Evolutionary conservation across 1,284 basidiomycete species (phyloP).

Genomic region (Entoloma clypeatum): DNA sequence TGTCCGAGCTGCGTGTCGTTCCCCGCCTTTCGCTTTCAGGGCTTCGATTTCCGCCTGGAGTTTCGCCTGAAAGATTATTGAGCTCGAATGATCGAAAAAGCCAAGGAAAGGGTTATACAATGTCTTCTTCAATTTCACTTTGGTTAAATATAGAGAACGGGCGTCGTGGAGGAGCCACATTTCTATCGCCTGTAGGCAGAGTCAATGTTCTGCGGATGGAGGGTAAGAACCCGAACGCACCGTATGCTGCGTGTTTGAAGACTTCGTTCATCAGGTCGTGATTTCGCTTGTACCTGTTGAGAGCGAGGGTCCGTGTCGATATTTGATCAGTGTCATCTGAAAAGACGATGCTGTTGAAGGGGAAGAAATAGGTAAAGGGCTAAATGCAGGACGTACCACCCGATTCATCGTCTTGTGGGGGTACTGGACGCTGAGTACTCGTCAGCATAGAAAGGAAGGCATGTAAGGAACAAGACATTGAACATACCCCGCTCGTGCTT

Average conservation of each 20-base stretch:
- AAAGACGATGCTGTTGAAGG: conserved; percentile 2
- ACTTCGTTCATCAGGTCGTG: conserved; percentile 81
- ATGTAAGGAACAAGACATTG: conserved; percentile 1
- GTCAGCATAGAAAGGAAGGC: conserved; percentile 5
- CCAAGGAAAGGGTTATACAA: conserved; percentile 37
- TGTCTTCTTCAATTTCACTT: conserved; percentile 54
- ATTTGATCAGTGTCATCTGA: conserved; percentile 68
- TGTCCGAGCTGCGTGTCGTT: conserved; percentile 28
- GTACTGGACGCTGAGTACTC: conserved; percentile 37
- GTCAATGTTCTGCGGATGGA: conserved; percentile 3
- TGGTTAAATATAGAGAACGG: conserved; percentile 62
- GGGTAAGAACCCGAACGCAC: conserved; percentile 33
- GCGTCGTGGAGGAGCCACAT: conserved; percentile 32
- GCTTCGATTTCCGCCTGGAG: conserved; percentile 47
- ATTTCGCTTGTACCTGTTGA: conserved; percentile 70
- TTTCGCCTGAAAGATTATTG: conserved; percentile 34
- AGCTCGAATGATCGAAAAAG: conserved; percentile 4
- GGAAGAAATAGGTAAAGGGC: neutral
- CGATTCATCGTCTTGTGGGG: conserved; percentile 64
- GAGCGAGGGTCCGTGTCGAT: conserved; percentile 65
- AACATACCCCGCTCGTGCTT: conserved; percentile 29
- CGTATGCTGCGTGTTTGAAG: conserved; percentile 66
- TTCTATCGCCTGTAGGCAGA: conserved; percentile 41
- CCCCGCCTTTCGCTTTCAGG: conserved; percentile 36
- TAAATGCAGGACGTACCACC: conserved; percentile 49